Percentiles rank a stretch among this genome's conserved stretches.
Conservation (phyloP, 495 filamentous ascomycete genomes). For the Lasiosphaeria ovina region DNA sequence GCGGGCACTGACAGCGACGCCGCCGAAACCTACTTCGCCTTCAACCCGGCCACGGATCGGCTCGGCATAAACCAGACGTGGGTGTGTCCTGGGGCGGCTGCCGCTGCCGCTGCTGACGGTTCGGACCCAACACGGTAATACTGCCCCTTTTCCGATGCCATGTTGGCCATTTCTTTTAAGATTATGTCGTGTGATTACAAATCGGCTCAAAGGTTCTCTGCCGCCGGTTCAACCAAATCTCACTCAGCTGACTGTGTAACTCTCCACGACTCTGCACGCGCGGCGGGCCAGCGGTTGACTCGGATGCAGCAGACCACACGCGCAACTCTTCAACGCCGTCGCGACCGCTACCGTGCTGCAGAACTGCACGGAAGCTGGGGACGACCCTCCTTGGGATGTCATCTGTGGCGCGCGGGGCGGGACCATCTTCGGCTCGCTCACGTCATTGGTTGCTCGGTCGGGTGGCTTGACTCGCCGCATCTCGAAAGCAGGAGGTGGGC, state of each 20-base stretch:
- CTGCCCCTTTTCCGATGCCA: too few relatives aligned
- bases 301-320: too few relatives aligned
- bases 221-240: too few relatives aligned
- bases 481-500: too few relatives aligned
- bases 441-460: background rate
- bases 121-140: too few relatives aligned
- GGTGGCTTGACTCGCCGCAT: too few relatives aligned
- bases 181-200: too few relatives aligned
- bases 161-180: too few relatives aligned
- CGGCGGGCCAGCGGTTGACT: too few relatives aligned
- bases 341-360: background rate
- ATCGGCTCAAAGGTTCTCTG: too few relatives aligned
- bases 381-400: background rate
- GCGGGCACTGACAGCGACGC: background rate
- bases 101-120: background rate
- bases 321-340: background rate
- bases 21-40: background rate
- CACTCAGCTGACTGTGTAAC: too few relatives aligned
- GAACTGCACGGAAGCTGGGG: background rate
- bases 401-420: background rate
- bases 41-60: background rate
- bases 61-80: conserved; percentile 3
- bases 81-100: background rate
- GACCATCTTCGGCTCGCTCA: background rate
- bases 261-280: too few relatives aligned